Percentiles rank a stretch among this genome's conserved stretches.
Conservation (phyloP, 2,329 filamentous ascomycete species). For the Aphanoascus verrucosus region DNA sequence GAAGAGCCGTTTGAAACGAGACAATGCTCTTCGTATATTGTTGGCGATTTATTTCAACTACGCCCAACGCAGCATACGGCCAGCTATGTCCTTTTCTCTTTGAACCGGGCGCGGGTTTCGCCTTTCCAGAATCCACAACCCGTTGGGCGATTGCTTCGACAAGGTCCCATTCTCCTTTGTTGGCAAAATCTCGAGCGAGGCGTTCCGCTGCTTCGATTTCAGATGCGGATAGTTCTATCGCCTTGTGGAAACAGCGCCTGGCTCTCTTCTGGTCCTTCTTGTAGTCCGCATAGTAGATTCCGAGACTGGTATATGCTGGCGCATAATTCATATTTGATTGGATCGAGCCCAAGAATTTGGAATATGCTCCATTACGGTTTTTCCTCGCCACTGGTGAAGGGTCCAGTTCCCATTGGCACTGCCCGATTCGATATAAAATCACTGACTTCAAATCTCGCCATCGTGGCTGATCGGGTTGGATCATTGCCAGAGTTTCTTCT, state of each 20-base stretch:
- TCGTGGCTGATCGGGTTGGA: conserved; percentile 52
- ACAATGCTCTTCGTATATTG: conserved; percentile 81
- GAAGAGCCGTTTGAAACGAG: conserved; percentile 79
- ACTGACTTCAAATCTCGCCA: conserved; percentile 67
- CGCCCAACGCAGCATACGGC: conserved; percentile 87
- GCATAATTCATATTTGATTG: conserved; percentile 82
- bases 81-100: conserved; percentile 89
- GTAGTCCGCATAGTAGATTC: conserved; percentile 85
- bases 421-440: conserved; percentile 75
- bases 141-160: conserved; percentile 87
- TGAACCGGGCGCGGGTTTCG: conserved; percentile 78
- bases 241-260: conserved; percentile 89
- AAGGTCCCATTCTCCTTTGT: conserved; percentile 88
- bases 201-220: conserved; percentile 82
- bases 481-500: conserved; percentile 54
- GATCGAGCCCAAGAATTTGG: conserved; percentile 69
- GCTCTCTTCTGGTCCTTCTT: conserved; percentile 76
- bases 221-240: conserved; percentile 78
- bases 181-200: conserved; percentile 73
- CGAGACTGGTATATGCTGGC: conserved; percentile 81
- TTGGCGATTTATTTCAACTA: conserved; percentile 88
- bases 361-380: conserved; percentile 70
- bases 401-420: conserved; percentile 78
- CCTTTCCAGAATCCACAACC: conserved; percentile 88
- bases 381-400: conserved; percentile 63